These are phyloP conservation scores for Aphanocladium album DNA, from an alignment of 2,329 filamentous ascomycete genomes.

Conservation along the genomic window DNA sequence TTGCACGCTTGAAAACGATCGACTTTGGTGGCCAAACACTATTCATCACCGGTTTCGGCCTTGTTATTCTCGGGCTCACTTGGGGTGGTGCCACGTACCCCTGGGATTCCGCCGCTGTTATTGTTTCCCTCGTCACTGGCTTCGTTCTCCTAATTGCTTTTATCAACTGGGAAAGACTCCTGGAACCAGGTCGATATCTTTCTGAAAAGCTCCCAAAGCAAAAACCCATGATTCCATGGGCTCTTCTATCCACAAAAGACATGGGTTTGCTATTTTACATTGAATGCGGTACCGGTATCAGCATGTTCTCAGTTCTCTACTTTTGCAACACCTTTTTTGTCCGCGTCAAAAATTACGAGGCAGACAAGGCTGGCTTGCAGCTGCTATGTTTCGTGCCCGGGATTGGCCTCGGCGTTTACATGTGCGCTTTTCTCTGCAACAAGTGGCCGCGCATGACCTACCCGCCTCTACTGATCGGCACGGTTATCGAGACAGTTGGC, in stretches of 20 bases:
- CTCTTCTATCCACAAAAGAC: constrained; percentile 52
- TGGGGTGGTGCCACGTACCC: constrained; percentile 51
- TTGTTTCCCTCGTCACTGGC: constrained; percentile 45
- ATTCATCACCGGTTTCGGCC: constrained; percentile 50
- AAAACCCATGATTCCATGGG: constrained; percentile 59
- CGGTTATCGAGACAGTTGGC: constrained; percentile 52
- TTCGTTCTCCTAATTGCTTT: constrained; percentile 36
- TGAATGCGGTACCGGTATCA: constrained; percentile 55
- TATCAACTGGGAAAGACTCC: constrained; percentile 48
- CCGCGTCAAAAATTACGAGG: constrained; percentile 47
- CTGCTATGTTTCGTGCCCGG: constrained; percentile 53
- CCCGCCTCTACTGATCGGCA: constrained; percentile 51
- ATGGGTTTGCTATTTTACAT: constrained; percentile 57
- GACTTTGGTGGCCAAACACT: constrained; percentile 52
- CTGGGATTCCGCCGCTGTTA: constrained; percentile 45
- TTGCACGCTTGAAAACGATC: constrained; percentile 45
- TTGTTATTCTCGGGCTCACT: constrained; percentile 50
- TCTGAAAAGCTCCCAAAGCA: constrained; percentile 47
- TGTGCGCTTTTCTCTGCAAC: constrained; percentile 56
- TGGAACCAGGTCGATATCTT: constrained; percentile 44
- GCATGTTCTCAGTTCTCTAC: constrained; percentile 55
- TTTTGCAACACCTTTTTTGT: constrained; percentile 66
- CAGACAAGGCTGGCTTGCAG: constrained; percentile 48
- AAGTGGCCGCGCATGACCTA: constrained; percentile 58
- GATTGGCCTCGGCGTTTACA: constrained; percentile 44